phyloP scores from a whole-genome alignment of 2,329 filamentous ascomycete genomes.

The Alternaria metachromatica region DNA sequence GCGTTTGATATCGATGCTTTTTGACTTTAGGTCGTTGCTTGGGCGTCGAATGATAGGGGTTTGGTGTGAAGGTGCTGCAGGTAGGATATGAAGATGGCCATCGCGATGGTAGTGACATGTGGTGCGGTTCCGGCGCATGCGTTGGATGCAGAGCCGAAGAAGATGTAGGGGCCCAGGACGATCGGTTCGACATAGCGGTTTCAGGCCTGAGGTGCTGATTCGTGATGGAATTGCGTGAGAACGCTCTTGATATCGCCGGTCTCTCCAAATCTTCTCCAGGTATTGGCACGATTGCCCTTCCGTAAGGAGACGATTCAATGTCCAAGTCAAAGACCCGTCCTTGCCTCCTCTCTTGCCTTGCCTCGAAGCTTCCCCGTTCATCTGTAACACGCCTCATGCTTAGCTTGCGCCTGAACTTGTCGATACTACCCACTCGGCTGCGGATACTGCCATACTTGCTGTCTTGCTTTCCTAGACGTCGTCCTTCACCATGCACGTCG shows the following conservation, averaged over 20 bases:
- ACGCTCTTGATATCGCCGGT: background rate
- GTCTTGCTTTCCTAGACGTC: slow-evolving; percentile 2
- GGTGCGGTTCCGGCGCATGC: background rate
- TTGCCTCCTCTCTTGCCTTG: background rate
- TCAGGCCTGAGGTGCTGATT: background rate
- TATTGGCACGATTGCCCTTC: background rate
- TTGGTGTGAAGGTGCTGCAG: background rate
- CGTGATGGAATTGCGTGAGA: background rate
- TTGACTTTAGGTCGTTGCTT: background rate
- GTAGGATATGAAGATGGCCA: background rate
- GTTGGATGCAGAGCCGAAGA: background rate
- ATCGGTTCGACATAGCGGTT: background rate
- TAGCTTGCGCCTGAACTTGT: slow-evolving; percentile 3
- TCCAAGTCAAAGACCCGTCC: background rate
- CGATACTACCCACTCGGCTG: slow-evolving; percentile 6
- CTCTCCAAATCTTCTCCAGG: background rate
- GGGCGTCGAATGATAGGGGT: background rate
- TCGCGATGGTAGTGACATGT: background rate
- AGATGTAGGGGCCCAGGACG: background rate
- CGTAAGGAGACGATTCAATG: background rate
- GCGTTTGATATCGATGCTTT: background rate
- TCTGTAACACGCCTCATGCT: background rate
- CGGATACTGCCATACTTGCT: background rate
- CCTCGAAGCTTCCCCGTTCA: background rate
- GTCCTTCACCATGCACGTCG: background rate